Base-by-base conservation (phyloP, 2,329 filamentous ascomycete species). In the Coniella lustricola region DNA sequence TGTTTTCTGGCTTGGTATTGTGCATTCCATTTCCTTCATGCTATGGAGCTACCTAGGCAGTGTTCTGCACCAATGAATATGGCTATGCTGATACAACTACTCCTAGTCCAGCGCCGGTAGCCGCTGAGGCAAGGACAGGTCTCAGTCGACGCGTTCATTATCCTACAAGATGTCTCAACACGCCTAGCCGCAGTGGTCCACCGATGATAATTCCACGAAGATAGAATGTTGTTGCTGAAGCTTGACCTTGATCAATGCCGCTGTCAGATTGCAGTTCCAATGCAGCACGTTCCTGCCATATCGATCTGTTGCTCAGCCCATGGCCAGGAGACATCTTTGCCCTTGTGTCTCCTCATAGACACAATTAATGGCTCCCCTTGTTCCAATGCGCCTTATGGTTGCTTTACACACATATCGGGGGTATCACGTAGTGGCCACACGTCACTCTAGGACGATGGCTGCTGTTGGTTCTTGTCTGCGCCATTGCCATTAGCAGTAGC, bases 401-500 rank as follows among this genome's bases (percentile, higher is more conserved):
- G 37, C 22, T n/a, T 21, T 34, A 29, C 32, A 21, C 25, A 21
- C 25, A n/a, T 21, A 22, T 33, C 35, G 50, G 29, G 16, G 38
- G 36, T 29, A 25, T 39, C 39, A 25, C 37, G 47, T 50, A 50
- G 31, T 47, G 40, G 50, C 50, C 45, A 52, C 50, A 47, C 47
- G 32, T 22, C 43, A 34, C 44, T 32, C 50, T 52, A 52, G 33
- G 50, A 44, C 50, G 50, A 52, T 50, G 48, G 50, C 42, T 46
- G 38, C 44, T 40, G 38, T n/a, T 42, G 17, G 16, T 20, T 32
- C 18, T 38, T 37, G 31, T 29, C 38, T 21, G 21, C 38, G n/a
- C 33, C 38, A 35, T 34, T 32, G 29, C 40, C 46, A 7, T 40
- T 41, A 10, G 21, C 44, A 33, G 22, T 40, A 34, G 31, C 44